phyloP scores from a whole-genome alignment of 1,284 basidiomycete genomes.

The Pulchroboletus neoregius region DNA sequence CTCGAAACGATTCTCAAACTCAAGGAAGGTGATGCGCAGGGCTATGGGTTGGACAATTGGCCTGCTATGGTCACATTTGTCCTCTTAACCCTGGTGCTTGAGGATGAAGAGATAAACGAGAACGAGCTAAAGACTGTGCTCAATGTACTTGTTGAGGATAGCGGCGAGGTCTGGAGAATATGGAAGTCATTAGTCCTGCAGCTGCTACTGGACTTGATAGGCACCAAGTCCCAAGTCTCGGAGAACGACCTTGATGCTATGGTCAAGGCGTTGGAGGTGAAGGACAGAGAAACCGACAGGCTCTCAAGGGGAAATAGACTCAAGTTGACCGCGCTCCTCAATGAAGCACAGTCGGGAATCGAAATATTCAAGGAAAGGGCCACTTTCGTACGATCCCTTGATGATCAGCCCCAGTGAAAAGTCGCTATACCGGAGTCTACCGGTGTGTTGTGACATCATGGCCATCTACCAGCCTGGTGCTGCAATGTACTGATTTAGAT shows the following conservation, averaged over 20 bases:
- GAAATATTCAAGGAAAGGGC: slow-evolving; percentile 1
- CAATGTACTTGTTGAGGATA: slow-evolving; percentile 9
- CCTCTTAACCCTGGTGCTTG: slow-evolving; percentile 7
- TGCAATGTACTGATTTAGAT: too few species aligned
- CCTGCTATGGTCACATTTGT: slow-evolving; percentile 13
- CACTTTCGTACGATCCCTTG: background rate
- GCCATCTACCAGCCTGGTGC: too few species aligned
- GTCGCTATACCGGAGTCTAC: too few species aligned
- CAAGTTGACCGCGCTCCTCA: slow-evolving; percentile 2
- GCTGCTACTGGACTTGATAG: background rate
- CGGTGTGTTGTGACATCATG: too few species aligned
- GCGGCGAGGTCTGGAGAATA: slow-evolving; percentile 1
- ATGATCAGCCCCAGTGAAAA: background rate
- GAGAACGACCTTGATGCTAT: background rate
- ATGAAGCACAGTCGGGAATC: slow-evolving; percentile 4
- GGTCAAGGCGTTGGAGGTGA: background rate
- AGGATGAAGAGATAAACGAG: slow-evolving; percentile 4
- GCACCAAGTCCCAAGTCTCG: background rate
- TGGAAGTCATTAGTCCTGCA: slow-evolving; percentile 6
- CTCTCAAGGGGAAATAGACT: background rate
- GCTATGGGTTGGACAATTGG: slow-evolving; percentile 4
- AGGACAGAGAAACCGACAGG: background rate
- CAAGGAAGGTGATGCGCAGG: background rate
- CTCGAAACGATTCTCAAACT: slow-evolving; percentile 1
- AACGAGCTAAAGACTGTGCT: background rate